phyloP scores from a whole-genome alignment of 192 early-diverging fungal genomes.

The Backusella parvicylindrica region DNA sequence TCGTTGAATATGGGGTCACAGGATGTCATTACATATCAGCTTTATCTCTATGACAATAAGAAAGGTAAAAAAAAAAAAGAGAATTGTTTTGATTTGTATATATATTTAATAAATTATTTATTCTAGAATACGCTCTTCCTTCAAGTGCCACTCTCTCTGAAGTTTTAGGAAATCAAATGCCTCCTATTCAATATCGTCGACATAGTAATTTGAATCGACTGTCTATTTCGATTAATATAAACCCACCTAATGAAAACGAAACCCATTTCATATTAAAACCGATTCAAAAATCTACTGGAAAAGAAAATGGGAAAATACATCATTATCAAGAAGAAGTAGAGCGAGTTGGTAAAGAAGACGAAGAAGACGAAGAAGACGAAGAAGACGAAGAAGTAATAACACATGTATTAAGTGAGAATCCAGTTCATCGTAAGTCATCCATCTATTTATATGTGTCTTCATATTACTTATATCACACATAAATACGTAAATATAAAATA shows the following conservation, averaged over 20 bases:
- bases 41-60: constrained; percentile 10
- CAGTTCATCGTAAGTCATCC: not conserved
- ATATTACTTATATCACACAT: too few species aligned
- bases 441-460: too few species aligned
- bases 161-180: constrained; percentile 18
- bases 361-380: not conserved
- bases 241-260: not conserved
- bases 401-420: not conserved
- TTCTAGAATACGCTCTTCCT: constrained; percentile 16
- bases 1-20: not conserved
- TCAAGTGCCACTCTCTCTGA: constrained; percentile 3
- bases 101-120: not conserved
- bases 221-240: constrained; percentile 3
- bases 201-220: constrained; percentile 25
- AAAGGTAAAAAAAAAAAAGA: constrained; percentile 1
- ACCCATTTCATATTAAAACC: not conserved
- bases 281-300: not conserved
- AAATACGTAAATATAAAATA: not conserved
- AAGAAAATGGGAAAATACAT: not conserved
- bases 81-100: not conserved
- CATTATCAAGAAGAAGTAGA: not conserved
- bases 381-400: not conserved
- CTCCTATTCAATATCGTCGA: constrained; percentile 8
- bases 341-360: too few species aligned
- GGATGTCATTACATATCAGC: constrained; percentile 16